phyloP scores from a whole-genome alignment of 2,329 filamentous ascomycete species.

The Septoria petroselini region DNA sequence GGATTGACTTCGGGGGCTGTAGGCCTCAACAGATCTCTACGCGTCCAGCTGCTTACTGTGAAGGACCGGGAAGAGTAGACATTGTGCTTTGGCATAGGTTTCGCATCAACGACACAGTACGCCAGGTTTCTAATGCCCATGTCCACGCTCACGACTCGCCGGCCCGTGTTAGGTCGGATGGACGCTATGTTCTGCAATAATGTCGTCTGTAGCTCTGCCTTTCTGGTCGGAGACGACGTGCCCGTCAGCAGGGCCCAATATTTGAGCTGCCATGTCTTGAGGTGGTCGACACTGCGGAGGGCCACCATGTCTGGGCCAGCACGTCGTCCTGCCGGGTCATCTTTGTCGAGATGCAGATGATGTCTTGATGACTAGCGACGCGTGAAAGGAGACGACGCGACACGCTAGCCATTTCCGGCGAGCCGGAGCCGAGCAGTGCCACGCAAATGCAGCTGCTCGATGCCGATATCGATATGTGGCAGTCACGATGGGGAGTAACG shows the following conservation, averaged over 20 bases:
- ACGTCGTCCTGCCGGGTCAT: background rate
- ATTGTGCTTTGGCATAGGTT: background rate
- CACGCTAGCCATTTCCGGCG: background rate
- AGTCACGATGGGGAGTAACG: too few relatives aligned
- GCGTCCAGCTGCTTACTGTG: slow-evolving; percentile 40
- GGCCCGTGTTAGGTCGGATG: background rate
- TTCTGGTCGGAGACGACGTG: slow-evolving; percentile 58
- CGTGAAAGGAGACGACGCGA: slow-evolving; percentile 5
- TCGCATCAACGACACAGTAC: slow-evolving; percentile 55
- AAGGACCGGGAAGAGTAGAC: slow-evolving; percentile 17
- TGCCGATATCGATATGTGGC: too few relatives aligned
- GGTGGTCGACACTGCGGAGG: slow-evolving; percentile 23
- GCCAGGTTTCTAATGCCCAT: slow-evolving; percentile 82
- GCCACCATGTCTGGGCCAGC: slow-evolving; percentile 4
- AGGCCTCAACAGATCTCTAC: slow-evolving; percentile 34
- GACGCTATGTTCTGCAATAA: slow-evolving; percentile 14
- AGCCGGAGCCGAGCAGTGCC: too few relatives aligned
- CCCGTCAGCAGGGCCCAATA: slow-evolving; percentile 61
- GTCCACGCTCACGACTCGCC: slow-evolving; percentile 70
- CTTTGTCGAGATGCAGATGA: background rate
- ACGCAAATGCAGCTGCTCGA: too few relatives aligned
- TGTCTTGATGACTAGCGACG: background rate
- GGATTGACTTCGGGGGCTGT: background rate
- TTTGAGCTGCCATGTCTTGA: slow-evolving; percentile 57
- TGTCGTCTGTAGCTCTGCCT: slow-evolving; percentile 49